Base-by-base conservation (phyloP, 257 asterid genomes). In the Orobanche coerulescens region DNA sequence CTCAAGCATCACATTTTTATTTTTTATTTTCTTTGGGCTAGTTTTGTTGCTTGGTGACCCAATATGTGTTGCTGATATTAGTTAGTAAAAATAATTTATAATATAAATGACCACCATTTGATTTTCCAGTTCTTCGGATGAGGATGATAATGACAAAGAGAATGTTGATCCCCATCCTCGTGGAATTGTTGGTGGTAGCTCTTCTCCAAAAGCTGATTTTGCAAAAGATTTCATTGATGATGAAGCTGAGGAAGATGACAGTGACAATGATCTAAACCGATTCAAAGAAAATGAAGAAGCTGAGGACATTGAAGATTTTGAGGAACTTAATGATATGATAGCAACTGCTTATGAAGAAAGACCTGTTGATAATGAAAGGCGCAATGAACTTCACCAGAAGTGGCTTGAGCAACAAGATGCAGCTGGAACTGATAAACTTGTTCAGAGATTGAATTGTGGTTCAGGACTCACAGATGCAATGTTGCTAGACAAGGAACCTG, bases 341-440 rank as follows among this genome's bases (percentile, higher is more conserved):
- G 91, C 95, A 62, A 82, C 91, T 31, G 78, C 61, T 16, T 86
- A 62, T 69, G 75, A 85, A 71, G 98, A 92, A 73, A 81, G 67
- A 58, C 74, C 78, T 25, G 30, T 52, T 44, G 98, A 92, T 55
- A 76, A 65, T 20, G 95, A 82, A 66, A 81, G 52, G 50, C 90
- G 98, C 51, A 75, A 84, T 71, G 95, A 82, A 72, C 95, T 92
- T 70, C 98, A 92, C 75, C 95, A 81, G 65, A 84, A 79, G 79
- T 92, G 98, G 98, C 98, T 92, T 70, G 95, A 86, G 72, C 97
- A 84, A 68, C 97, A 88, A 79, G 98, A 92, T 83, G 97, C 93
- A 30, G 84, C 86, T 12, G 97, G 96, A 78, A 92, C 98, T 61
- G 91, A 88, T 61, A 77, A 83, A 71, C 85, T 92, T 67, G 66